A percentile compares a stretch with the other conserved stretches of the same genome.
Conservation (phyloP, 2,329 filamentous ascomycete species). For the Sporothrix luriei region DNA sequence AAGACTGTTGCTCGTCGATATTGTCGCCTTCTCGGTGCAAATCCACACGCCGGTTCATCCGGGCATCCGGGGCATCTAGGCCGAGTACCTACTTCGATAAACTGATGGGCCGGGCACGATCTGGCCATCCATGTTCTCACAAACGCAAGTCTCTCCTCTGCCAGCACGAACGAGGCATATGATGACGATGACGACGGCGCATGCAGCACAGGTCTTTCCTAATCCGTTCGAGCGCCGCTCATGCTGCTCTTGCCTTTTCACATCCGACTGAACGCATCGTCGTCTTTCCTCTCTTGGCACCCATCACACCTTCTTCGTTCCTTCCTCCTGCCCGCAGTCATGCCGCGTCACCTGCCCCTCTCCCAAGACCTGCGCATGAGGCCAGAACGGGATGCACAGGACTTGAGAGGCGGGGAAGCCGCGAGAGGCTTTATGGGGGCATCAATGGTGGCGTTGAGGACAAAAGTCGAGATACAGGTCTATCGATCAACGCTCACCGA, state of each 20-base stretch:
- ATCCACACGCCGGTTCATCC: neutral
- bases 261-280: neutral
- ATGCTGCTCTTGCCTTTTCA: neutral
- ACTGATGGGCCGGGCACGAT: neutral
- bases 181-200: neutral
- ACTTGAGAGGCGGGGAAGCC: neutral
- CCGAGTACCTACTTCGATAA: neutral
- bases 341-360: neutral
- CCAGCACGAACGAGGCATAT: neutral
- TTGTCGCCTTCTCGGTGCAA: neutral
- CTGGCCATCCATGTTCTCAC: no score
- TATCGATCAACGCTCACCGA: neutral
- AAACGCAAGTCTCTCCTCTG: neutral
- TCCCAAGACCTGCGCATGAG: constrained; percentile 8
- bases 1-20: no score
- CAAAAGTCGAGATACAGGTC: neutral
- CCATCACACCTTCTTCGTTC: neutral
- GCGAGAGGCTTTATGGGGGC: neutral
- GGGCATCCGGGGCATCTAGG: neutral
- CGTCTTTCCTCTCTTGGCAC: constrained; percentile 4
- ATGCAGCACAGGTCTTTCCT: neutral
- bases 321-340: neutral
- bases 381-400: neutral
- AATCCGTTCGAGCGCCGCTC: neutral
- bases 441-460: neutral